phyloP scores from a whole-genome alignment of 192 early-diverging fungal species.

The Coemansia sp. region DNA sequence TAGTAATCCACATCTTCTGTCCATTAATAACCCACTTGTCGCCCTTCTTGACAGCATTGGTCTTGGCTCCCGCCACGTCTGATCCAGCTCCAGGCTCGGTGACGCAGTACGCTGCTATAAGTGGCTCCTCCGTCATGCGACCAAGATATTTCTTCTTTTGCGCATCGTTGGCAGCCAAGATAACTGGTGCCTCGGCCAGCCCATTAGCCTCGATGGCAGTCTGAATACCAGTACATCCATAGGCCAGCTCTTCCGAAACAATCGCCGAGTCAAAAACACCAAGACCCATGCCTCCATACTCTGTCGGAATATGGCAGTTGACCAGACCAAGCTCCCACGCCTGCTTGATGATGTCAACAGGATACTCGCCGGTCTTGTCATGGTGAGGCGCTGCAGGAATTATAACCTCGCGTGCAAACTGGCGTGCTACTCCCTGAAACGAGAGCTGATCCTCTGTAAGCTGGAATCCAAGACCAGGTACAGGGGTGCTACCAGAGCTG shows the following conservation, averaged over 20 bases:
- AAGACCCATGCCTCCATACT: conserved; percentile 84
- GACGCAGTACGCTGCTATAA: conserved; percentile 94
- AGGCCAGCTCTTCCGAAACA: conserved; percentile 89
- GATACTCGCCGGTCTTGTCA: conserved; percentile 93
- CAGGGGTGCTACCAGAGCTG: conserved; percentile 13
- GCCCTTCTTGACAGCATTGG: conserved; percentile 71
- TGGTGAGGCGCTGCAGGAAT: conserved; percentile 90
- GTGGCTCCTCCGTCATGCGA: conserved; percentile 91
- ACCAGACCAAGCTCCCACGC: conserved; percentile 93
- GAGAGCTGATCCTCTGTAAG: conserved; percentile 81
- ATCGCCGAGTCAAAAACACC: conserved; percentile 85
- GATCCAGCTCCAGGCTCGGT: conserved; percentile 78
- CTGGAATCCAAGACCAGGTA: conserved; percentile 56
- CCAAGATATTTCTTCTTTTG: conserved; percentile 98
- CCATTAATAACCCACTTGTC: conserved; percentile 81
- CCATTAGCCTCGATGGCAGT: conserved; percentile 97
- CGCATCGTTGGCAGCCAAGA: conserved; percentile 81
- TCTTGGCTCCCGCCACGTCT: conserved; percentile 70
- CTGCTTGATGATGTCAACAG: conserved; percentile 75
- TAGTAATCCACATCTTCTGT: conserved; percentile 99
- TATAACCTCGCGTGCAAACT: conserved; percentile 86
- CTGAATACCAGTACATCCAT: conserved; percentile 92
- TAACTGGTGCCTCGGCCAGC: conserved; percentile 85
- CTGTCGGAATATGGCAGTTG: conserved; percentile 85
- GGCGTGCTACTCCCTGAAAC: conserved; percentile 85